Conservation (phyloP, 2,329 filamentous ascomycete species). For the Coniochaeta sp. region DNA sequence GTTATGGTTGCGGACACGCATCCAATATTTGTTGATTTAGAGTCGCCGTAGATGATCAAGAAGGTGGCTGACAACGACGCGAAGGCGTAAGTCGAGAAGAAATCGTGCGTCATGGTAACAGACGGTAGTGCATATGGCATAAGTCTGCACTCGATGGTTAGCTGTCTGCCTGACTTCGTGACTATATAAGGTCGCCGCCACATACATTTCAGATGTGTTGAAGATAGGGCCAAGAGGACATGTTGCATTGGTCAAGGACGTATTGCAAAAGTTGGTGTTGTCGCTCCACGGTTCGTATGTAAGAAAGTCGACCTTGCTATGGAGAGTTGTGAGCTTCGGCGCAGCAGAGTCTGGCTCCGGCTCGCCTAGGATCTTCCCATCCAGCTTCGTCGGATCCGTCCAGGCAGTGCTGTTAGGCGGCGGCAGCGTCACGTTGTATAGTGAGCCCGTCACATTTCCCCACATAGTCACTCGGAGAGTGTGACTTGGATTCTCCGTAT, state of each 20-base stretch:
- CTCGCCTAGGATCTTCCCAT: slow-evolving; percentile 70
- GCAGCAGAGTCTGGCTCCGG: slow-evolving; percentile 35
- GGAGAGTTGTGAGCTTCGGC: slow-evolving; percentile 64
- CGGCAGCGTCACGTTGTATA: slow-evolving; percentile 50
- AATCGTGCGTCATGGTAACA: slow-evolving; percentile 65
- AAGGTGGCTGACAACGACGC: slow-evolving; percentile 71
- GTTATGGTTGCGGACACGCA: slow-evolving; percentile 81
- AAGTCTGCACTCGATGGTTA: slow-evolving; percentile 13
- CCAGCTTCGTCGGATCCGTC: slow-evolving; percentile 49
- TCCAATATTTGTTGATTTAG: slow-evolving; percentile 53
- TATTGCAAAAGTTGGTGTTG: slow-evolving; percentile 57
- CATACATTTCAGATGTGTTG: slow-evolving; percentile 32
- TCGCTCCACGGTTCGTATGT: slow-evolving; percentile 63
- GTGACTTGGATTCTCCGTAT: slow-evolving; percentile 50
- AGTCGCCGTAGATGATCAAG: slow-evolving; percentile 67
- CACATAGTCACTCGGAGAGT: slow-evolving; percentile 73
- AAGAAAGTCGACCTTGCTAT: slow-evolving; percentile 64
- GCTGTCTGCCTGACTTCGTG: background rate
- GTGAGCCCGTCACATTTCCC: slow-evolving; percentile 81
- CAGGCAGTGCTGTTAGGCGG: slow-evolving; percentile 50
- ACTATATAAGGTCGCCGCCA: slow-evolving; percentile 1
- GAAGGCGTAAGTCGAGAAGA: slow-evolving; percentile 80
- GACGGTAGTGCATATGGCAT: slow-evolving; percentile 52
- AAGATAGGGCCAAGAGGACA: slow-evolving; percentile 77
- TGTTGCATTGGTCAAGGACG: slow-evolving; percentile 46